Evolutionary conservation across 345 rosid genomes (phyloP).

Genomic region (Lumnitzera littorea): DNA sequence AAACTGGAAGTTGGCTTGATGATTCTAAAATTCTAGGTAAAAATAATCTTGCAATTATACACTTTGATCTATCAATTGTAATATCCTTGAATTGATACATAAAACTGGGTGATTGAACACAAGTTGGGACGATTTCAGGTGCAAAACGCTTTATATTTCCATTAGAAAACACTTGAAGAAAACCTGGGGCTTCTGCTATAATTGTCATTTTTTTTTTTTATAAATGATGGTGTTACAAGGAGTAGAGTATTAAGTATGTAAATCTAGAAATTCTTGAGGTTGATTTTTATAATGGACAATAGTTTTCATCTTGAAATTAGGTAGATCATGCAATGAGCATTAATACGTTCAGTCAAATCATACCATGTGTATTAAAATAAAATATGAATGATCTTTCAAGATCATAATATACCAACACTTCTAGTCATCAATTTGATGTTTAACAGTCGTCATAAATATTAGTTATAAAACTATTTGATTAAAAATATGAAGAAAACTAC

Average conservation of each 20-base stretch:
- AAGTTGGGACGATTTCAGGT: conserved; percentile 26
- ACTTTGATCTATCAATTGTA: conserved; percentile 28
- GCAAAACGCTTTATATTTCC: conserved; percentile 39
- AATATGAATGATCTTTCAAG: too few species aligned
- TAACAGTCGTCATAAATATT: too few species aligned
- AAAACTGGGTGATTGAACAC: conserved; percentile 12
- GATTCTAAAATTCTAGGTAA: conserved; percentile 18
- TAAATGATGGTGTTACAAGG: background rate
- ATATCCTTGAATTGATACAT: conserved; percentile 44
- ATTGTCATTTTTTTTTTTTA: conserved; percentile 25
- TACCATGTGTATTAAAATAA: too few species aligned
- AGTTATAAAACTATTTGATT: too few species aligned
- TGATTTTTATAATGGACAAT: too few species aligned
- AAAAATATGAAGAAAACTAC: too few species aligned
- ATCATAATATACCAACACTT: too few species aligned
- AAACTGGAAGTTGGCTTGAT: conserved; percentile 19
- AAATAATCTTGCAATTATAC: conserved; percentile 44
- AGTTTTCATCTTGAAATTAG: too few species aligned
- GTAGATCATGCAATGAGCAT: too few species aligned
- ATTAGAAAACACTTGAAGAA: conserved; percentile 47
- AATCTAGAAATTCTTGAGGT: background rate
- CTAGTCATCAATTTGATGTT: too few species aligned
- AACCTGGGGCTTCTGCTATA: conserved; percentile 42
- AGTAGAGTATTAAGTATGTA: background rate
- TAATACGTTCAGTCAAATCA: too few species aligned